Conservation (phyloP, 2,329 filamentous ascomycete genomes). For the Talaromyces sp. region DNA sequence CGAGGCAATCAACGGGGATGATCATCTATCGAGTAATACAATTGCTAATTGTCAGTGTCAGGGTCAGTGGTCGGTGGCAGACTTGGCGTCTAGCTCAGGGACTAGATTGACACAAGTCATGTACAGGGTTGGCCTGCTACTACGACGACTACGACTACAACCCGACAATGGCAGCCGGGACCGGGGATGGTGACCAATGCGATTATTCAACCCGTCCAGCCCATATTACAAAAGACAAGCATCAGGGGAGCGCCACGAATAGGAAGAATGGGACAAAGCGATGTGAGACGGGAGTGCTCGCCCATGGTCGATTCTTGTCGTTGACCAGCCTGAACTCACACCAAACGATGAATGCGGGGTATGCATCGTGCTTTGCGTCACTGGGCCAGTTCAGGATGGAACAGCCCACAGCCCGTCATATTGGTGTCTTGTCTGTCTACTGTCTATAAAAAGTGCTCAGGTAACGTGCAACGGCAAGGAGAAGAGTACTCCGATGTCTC, state of each 20-base stretch:
- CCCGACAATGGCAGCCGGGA: conserved; percentile 4
- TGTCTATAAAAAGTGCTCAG: no score
- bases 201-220: background rate
- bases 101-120: background rate
- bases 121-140: background rate
- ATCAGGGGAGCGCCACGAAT: background rate
- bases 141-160: background rate
- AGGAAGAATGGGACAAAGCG: background rate
- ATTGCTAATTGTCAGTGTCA: conserved; percentile 12
- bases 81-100: background rate
- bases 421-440: background rate
- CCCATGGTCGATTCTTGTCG: background rate
- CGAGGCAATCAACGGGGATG: conserved; percentile 1
- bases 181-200: conserved; percentile 5
- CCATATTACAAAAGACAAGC: background rate
- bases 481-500: background rate
- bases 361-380: conserved; percentile 15
- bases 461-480: background rate
- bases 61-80: background rate
- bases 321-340: conserved; percentile 1
- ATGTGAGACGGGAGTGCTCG: background rate
- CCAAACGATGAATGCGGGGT: conserved; percentile 16
- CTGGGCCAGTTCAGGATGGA: background rate
- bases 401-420: background rate
- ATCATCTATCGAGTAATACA: conserved; percentile 12